These are phyloP conservation scores for Boletus rubescentipes DNA, from an alignment of 768 basidiomycete species.

Conservation along the genomic window DNA sequence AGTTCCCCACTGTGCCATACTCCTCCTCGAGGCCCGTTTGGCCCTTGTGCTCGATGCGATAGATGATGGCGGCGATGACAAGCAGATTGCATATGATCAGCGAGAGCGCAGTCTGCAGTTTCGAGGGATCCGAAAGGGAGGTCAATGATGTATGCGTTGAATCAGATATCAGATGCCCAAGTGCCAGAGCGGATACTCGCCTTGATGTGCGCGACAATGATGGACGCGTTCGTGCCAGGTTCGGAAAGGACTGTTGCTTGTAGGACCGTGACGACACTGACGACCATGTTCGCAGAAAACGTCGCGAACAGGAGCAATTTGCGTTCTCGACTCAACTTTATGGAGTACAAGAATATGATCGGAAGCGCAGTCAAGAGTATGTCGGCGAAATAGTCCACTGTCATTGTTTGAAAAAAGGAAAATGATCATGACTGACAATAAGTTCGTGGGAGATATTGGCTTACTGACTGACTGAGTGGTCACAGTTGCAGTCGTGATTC, in stretches of 20 bases:
- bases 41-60: conserved; percentile 2
- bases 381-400: conserved; percentile 14
- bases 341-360: neutral
- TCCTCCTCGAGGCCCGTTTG: neutral
- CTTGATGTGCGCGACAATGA: conserved; percentile 15
- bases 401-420: neutral
- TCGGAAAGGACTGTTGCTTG: conserved; percentile 9
- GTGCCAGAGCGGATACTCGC: neutral
- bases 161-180: neutral
- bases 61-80: conserved; percentile 20
- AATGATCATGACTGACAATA: neutral
- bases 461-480: conserved; percentile 14
- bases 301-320: conserved; percentile 7
- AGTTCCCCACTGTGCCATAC: too few relatives aligned
- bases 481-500: neutral
- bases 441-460: neutral
- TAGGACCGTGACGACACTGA: conserved; percentile 12
- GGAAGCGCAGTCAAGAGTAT: conserved; percentile 7
- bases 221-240: neutral
- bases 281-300: conserved; percentile 17
- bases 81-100: conserved; percentile 22
- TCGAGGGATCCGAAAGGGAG: neutral
- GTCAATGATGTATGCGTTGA: neutral
- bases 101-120: neutral
- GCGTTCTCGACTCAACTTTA: conserved; percentile 2